These are phyloP conservation scores for Xylariaceae sp. DNA, from an alignment of 2,329 filamentous ascomycete genomes.

Conservation along the genomic window DNA sequence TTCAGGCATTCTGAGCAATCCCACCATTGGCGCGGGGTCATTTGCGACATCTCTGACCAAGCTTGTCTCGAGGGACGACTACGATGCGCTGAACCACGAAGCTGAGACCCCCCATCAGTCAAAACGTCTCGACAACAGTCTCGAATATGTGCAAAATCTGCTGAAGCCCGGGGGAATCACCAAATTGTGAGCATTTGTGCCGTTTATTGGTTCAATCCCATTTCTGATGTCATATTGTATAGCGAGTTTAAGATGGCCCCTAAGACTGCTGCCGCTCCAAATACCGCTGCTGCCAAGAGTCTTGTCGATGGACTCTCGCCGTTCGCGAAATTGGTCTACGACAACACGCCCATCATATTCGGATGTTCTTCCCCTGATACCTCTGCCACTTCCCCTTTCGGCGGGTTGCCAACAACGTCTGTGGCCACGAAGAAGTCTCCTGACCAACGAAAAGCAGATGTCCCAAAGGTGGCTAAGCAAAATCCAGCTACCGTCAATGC, in stretches of 20 bases:
- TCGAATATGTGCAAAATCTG: constrained; percentile 71
- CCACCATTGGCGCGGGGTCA: constrained; percentile 54
- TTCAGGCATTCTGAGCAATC: constrained; percentile 62
- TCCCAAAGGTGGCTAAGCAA: constrained; percentile 38
- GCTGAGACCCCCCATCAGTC: constrained; percentile 56
- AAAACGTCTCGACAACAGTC: constrained; percentile 63
- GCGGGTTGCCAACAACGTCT: constrained; percentile 30
- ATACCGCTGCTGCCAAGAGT: constrained; percentile 29
- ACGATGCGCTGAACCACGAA: constrained; percentile 69
- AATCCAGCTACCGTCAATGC: constrained; percentile 37
- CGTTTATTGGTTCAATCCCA: neutral
- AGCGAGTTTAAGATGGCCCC: constrained; percentile 58
- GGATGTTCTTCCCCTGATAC: constrained; percentile 39
- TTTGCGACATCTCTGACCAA: constrained; percentile 48
- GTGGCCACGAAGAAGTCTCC: constrained; percentile 32
- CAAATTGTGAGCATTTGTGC: constrained; percentile 52
- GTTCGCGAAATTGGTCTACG: constrained; percentile 46
- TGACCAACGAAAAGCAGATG: constrained; percentile 31
- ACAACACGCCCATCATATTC: constrained; percentile 41
- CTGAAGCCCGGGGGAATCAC: constrained; percentile 68
- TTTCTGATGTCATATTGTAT: constrained; percentile 14
- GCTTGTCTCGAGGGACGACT: constrained; percentile 49
- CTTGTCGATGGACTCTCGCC: constrained; percentile 46
- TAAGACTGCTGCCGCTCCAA: constrained; percentile 31
- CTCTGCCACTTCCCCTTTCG: constrained; percentile 27